Evolutionary conservation across 257 asterid species (phyloP).

Genomic region (Primulina eburnea): DNA sequence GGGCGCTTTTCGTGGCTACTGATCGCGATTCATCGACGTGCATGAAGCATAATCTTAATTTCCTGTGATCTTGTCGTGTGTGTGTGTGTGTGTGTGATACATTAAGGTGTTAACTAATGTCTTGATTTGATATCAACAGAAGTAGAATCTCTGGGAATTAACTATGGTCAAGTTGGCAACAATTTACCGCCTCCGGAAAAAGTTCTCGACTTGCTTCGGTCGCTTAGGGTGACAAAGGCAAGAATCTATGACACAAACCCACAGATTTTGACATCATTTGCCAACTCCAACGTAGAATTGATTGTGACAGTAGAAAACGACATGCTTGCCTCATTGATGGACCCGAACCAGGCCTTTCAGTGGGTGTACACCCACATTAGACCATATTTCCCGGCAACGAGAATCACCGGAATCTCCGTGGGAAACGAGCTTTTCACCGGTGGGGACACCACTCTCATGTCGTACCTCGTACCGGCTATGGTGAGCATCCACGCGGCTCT

Average conservation of each 20-base stretch:
- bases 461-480: slow-evolving; percentile 74
- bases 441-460: slow-evolving; percentile 47
- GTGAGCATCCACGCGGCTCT: slow-evolving; percentile 65
- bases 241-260: slow-evolving; percentile 51
- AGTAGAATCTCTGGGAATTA: slow-evolving; percentile 44
- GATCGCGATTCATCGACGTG: not conserved
- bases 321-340: slow-evolving; percentile 31
- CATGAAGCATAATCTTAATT: not conserved
- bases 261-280: slow-evolving; percentile 37
- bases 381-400: slow-evolving; percentile 44
- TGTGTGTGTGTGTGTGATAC: too few relatives aligned
- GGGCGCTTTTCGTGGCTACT: not conserved
- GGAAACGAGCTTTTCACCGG: slow-evolving; percentile 56
- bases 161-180: slow-evolving; percentile 49
- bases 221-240: slow-evolving; percentile 34
- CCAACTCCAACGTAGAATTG: slow-evolving; percentile 36
- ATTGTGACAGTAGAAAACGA: slow-evolving; percentile 41
- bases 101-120: slow-evolving; percentile 17
- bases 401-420: slow-evolving; percentile 39
- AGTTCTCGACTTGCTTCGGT: slow-evolving; percentile 33
- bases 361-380: slow-evolving; percentile 38
- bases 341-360: slow-evolving; percentile 34
- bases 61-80: not conserved
- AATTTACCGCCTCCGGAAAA: slow-evolving; percentile 40
- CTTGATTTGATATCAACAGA: slow-evolving; percentile 17